phyloP scores from a whole-genome alignment of 106 monocot species.

The Cymbidium sinense region DNA sequence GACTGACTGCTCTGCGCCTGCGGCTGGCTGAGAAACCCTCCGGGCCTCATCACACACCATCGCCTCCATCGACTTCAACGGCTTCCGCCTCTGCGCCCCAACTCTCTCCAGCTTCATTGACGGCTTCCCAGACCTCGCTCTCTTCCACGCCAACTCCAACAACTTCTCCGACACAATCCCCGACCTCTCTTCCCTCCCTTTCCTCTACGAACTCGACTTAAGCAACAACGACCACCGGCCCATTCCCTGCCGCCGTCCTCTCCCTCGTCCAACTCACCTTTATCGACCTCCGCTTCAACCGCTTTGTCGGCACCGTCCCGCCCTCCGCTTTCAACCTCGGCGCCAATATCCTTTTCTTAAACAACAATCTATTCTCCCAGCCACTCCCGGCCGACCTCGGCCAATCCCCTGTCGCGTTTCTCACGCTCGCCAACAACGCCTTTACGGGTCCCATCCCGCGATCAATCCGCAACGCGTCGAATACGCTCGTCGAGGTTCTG shows the following conservation, averaged over 20 bases:
- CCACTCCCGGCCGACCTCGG: conserved; percentile 29
- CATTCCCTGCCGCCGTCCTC: conserved; percentile 24
- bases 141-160: conserved; percentile 24
- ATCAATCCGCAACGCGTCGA: conserved; percentile 20
- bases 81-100: conserved; percentile 17
- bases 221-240: conserved; percentile 47
- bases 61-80: conserved; percentile 22
- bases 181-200: conserved; percentile 15
- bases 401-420: conserved; percentile 11
- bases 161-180: conserved; percentile 54
- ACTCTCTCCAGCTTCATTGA: conserved; percentile 65
- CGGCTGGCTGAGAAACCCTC: conserved; percentile 28
- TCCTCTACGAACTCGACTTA: conserved; percentile 65
- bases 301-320: background rate
- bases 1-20: conserved; percentile 27
- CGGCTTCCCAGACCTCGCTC: conserved; percentile 30
- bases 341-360: conserved; percentile 28
- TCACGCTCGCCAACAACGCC: conserved; percentile 46
- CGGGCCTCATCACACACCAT: conserved; percentile 12
- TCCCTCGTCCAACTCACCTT: conserved; percentile 12
- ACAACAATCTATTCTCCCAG: conserved; percentile 34
- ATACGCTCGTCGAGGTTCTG: conserved; percentile 30
- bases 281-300: conserved; percentile 8
- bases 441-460: conserved; percentile 37
- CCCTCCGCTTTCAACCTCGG: conserved; percentile 2